phyloP scores from a whole-genome alignment of 352 stramenopile genomes.

The Phytophthora citricola region DNA sequence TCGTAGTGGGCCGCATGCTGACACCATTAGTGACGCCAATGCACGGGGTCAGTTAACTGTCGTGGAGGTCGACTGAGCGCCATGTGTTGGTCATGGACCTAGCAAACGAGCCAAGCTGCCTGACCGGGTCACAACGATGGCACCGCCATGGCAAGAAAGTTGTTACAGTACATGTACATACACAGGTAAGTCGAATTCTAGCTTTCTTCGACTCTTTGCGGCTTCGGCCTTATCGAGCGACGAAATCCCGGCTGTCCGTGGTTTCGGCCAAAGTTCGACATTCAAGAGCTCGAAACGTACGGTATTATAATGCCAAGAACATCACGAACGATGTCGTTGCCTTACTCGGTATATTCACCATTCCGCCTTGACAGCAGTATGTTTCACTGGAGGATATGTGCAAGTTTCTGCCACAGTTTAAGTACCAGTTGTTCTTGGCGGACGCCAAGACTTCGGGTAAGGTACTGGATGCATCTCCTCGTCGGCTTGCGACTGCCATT shows the following conservation, averaged over 20 bases:
- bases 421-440: conserved; percentile 49
- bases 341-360: conserved; percentile 40
- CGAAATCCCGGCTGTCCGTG: conserved; percentile 46
- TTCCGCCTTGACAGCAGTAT: conserved; percentile 42
- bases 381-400: conserved; percentile 42
- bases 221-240: too few species aligned
- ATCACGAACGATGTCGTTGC: conserved; percentile 48
- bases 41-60: conserved; percentile 12
- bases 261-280: conserved; percentile 56
- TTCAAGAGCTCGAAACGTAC: conserved; percentile 46
- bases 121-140: neutral
- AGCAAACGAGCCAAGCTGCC: conserved; percentile 21
- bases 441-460: conserved; percentile 38
- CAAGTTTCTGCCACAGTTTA: conserved; percentile 42
- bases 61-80: neutral
- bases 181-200: too few species aligned
- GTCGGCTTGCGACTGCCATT: conserved; percentile 39
- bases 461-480: conserved; percentile 37
- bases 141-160: neutral
- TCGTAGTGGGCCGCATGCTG: conserved; percentile 1
- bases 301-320: conserved; percentile 44
- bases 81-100: conserved; percentile 30
- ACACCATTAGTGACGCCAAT: conserved; percentile 1
- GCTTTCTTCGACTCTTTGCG: too few species aligned
- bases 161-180: too few species aligned